These are phyloP conservation scores for Trichoderma orchidacearum DNA, from an alignment of 495 filamentous ascomycete genomes.

Conservation along the genomic window DNA sequence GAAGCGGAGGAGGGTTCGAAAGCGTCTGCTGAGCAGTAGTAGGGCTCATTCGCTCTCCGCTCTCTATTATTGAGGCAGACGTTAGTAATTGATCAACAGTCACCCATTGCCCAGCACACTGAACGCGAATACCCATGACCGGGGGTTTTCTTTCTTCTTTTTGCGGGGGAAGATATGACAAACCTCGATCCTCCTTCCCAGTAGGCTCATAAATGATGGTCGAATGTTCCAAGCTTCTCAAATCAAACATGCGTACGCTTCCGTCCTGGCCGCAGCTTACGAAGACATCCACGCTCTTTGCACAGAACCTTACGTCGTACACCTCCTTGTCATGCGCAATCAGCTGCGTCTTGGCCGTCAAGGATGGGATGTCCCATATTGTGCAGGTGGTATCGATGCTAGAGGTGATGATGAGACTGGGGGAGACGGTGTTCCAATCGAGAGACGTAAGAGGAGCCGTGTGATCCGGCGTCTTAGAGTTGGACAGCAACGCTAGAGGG, in stretches of 20 bases:
- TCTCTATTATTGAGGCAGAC: background rate
- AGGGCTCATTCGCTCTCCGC: constrained; percentile 42
- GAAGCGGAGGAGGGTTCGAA: constrained; percentile 67
- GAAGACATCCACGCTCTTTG: constrained; percentile 91
- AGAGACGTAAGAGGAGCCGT: constrained; percentile 91
- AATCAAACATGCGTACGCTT: constrained; percentile 97
- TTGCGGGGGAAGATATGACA: background rate
- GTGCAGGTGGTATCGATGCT: constrained; percentile 99
- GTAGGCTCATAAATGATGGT: constrained; percentile 99
- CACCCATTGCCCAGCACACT: too few relatives aligned
- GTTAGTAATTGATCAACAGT: constrained; percentile 8
- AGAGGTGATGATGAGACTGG: constrained; percentile 93
- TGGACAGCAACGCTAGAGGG: constrained; percentile 83
- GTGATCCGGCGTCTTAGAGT: constrained; percentile 96
- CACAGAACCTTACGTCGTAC: constrained; percentile 95
- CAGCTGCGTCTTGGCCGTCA: constrained; percentile 95
- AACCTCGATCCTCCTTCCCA: constrained; percentile 74
- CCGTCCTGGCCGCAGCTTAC: constrained; percentile 96
- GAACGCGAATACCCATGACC: too few relatives aligned
- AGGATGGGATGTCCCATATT: constrained; percentile 98
- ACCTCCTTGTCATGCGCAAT: constrained; percentile 99
- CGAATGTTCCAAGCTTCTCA: constrained; percentile 90
- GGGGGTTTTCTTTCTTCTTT: too few relatives aligned
- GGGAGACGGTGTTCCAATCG: constrained; percentile 95
- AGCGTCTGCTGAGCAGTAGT: constrained; percentile 59